phyloP scores from a whole-genome alignment of 2,329 filamentous ascomycete species.

The Bipolaris gigantea region DNA sequence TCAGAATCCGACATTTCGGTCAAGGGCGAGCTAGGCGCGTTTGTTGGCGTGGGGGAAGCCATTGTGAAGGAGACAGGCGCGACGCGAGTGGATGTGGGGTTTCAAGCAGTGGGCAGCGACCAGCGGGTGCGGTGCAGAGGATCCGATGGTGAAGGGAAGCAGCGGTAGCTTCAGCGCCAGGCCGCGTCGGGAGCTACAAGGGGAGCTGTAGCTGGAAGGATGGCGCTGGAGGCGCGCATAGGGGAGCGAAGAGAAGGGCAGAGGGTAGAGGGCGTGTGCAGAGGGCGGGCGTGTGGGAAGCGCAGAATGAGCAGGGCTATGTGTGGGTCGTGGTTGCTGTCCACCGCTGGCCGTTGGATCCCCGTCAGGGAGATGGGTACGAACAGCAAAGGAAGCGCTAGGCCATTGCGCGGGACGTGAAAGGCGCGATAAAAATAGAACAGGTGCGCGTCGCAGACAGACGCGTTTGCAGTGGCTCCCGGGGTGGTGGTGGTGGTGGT shows the following conservation, averaged over 20 bases:
- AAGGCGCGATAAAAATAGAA: slow-evolving; percentile 19
- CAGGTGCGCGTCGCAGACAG: slow-evolving; percentile 24
- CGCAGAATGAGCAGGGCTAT: slow-evolving; percentile 6
- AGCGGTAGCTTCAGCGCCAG: slow-evolving; percentile 11
- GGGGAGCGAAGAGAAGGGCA: not conserved
- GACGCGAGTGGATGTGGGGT: slow-evolving; percentile 4
- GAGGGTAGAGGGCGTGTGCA: not conserved
- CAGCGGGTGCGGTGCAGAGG: slow-evolving; percentile 14
- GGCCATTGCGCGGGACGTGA: slow-evolving; percentile 25
- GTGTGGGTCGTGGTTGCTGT: slow-evolving; percentile 24
- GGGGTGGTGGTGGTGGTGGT: not conserved
- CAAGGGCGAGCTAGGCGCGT: slow-evolving; percentile 44
- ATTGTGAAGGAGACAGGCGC: slow-evolving; percentile 29
- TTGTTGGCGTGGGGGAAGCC: slow-evolving; percentile 22
- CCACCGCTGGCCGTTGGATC: slow-evolving; percentile 16
- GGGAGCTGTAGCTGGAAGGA: not conserved
- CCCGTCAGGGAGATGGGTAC: slow-evolving; percentile 21
- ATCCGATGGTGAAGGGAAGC: slow-evolving; percentile 11
- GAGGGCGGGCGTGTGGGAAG: slow-evolving; percentile 7
- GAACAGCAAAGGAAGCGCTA: slow-evolving; percentile 19
- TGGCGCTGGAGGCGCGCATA: slow-evolving; percentile 5
- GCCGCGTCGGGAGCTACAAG: slow-evolving; percentile 10
- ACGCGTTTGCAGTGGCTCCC: slow-evolving; percentile 17
- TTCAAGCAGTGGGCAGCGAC: slow-evolving; percentile 19
- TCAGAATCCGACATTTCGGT: slow-evolving; percentile 45